These are phyloP conservation scores for Fusarium agapanthi DNA, from an alignment of 2,329 filamentous ascomycete genomes.

Conservation along the genomic window DNA sequence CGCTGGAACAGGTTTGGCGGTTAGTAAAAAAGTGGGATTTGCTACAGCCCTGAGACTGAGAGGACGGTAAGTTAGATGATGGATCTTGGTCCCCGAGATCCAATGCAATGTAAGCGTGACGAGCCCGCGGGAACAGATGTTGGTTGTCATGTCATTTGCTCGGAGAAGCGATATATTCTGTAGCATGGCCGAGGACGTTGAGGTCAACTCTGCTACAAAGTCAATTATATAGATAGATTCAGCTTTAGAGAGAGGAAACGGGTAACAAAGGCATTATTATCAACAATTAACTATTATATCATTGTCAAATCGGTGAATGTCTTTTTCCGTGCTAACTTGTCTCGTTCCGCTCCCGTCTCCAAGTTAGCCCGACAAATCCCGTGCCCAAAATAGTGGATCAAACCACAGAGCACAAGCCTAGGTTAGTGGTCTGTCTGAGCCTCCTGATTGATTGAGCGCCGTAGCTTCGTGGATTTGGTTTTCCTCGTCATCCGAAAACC, in stretches of 20 bases:
- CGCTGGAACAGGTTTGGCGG: constrained; percentile 29
- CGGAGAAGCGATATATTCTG: not conserved
- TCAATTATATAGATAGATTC: not conserved
- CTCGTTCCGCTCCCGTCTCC: not conserved
- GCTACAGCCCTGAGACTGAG: constrained; percentile 1
- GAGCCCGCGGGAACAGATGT: constrained; percentile 24
- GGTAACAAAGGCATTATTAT: constrained; percentile 19
- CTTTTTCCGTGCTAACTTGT: constrained; percentile 29
- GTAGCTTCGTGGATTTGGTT: constrained; percentile 33
- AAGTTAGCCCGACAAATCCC: constrained; percentile 42
- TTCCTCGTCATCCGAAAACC: constrained; percentile 39
- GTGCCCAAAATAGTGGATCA: constrained; percentile 33
- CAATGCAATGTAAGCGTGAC: constrained; percentile 5
- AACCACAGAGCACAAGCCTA: constrained; percentile 15
- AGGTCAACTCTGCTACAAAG: not conserved
- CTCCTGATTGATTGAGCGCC: constrained; percentile 29
- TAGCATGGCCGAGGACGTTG: not conserved
- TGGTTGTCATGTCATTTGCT: constrained; percentile 2
- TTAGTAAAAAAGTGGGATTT: constrained; percentile 32
- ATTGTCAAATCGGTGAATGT: constrained; percentile 37
- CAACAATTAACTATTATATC: not conserved
- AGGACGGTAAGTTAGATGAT: constrained; percentile 3
- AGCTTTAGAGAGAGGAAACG: not conserved
- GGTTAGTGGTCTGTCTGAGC: constrained; percentile 26
- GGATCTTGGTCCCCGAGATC: constrained; percentile 30